These are phyloP conservation scores for Pleurozium schreberi DNA, from an alignment of 225 moss, liverwort and hornwort species.

Conservation along the genomic window DNA sequence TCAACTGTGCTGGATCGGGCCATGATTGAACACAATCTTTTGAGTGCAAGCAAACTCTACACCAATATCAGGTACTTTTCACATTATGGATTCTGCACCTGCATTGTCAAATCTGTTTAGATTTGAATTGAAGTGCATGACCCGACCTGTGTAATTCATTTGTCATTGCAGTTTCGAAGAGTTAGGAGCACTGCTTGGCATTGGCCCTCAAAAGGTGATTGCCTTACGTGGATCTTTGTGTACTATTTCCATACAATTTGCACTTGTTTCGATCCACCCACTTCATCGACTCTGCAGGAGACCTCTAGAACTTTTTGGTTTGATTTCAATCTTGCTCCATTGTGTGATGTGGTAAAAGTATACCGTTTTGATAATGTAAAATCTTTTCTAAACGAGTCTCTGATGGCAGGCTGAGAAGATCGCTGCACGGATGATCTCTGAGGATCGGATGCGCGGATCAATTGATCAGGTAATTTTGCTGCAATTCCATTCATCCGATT, in stretches of 20 bases:
- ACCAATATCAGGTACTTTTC: constrained; percentile 83
- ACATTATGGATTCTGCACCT: neutral
- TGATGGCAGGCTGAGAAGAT: constrained; percentile 88
- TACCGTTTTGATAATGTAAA: neutral
- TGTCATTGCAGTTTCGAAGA: constrained; percentile 83
- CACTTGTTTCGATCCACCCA: neutral
- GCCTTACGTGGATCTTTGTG: neutral
- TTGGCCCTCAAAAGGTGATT: constrained; percentile 89
- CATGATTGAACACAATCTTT: constrained; percentile 98
- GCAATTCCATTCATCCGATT: neutral
- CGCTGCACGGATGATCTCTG: constrained; percentile 98
- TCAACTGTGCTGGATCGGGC: constrained; percentile 97
- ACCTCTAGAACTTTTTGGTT: neutral
- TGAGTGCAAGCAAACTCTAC: constrained; percentile 97
- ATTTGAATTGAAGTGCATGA: neutral
- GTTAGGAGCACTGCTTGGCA: constrained; percentile 89
- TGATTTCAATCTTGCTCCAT: neutral
- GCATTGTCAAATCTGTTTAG: neutral
- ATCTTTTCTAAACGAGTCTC: neutral
- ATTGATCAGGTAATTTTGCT: constrained; percentile 72
- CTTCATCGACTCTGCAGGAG: neutral
- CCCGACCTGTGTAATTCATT: neutral
- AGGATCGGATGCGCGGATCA: constrained; percentile 98
- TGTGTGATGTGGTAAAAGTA: neutral
- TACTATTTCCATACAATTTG: neutral